Percentiles rank a stretch among this genome's conserved stretches.
Conservation (phyloP, 1,284 basidiomycete species). For the Mycena sp. region DNA sequence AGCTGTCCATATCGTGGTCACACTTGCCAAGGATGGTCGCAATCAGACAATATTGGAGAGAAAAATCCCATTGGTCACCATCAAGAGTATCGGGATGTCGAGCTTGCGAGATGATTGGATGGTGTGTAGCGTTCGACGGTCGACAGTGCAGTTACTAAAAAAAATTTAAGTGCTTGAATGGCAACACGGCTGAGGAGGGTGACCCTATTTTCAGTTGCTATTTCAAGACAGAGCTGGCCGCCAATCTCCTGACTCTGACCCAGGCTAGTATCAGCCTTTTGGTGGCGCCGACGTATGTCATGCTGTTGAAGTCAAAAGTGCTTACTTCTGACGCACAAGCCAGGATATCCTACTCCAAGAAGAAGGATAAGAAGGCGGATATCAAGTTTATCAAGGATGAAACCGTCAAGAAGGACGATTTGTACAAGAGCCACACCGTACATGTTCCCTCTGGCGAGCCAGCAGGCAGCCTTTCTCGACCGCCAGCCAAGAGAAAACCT, state of each 20-base stretch:
- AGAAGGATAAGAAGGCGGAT: slow-evolving; percentile 94
- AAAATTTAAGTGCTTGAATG: slow-evolving; percentile 70
- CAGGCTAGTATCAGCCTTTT: slow-evolving; percentile 82
- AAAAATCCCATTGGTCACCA: slow-evolving; percentile 90
- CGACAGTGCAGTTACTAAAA: slow-evolving; percentile 15
- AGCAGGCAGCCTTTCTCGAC: slow-evolving; percentile 82
- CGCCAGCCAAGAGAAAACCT: slow-evolving; percentile 89
- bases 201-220: slow-evolving; percentile 92
- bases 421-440: slow-evolving; percentile 95
- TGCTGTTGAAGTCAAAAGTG: neutral
- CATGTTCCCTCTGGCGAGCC: slow-evolving; percentile 92
- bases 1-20: slow-evolving; percentile 88
- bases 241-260: slow-evolving; percentile 84
- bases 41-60: slow-evolving; percentile 79
- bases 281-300: slow-evolving; percentile 80
- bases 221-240: slow-evolving; percentile 96
- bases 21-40: slow-evolving; percentile 75
- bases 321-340: slow-evolving; percentile 22
- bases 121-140: slow-evolving; percentile 55
- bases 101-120: slow-evolving; percentile 96
- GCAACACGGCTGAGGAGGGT: slow-evolving; percentile 88
- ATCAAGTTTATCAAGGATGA: slow-evolving; percentile 95
- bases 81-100: slow-evolving; percentile 88
- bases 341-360: slow-evolving; percentile 92
- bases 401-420: slow-evolving; percentile 81